Conservation (phyloP, 441 rosid genomes). For the Brassica balearica region DNA sequence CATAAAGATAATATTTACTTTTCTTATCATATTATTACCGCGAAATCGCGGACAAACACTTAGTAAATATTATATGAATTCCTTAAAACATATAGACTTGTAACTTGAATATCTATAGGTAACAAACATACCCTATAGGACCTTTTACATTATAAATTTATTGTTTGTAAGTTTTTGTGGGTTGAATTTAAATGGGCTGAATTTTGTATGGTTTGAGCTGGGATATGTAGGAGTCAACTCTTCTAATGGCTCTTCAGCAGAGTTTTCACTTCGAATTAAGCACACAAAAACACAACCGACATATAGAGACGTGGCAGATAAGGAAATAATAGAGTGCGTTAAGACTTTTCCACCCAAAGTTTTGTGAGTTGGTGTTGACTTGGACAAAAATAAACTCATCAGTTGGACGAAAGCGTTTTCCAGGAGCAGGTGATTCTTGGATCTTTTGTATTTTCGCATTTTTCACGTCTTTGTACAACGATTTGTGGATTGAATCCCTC, state of each 20-base stretch:
- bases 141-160: no score
- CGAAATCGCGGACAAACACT: no score
- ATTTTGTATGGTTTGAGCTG: background rate
- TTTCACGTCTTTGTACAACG: background rate
- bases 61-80: no score
- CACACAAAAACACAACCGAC: background rate
- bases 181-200: background rate
- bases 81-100: no score
- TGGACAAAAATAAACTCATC: background rate
- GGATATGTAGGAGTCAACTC: background rate
- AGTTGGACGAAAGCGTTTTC: background rate
- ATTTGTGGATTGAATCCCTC: background rate
- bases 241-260: background rate
- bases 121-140: no score
- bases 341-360: background rate
- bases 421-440: constrained; percentile 4
- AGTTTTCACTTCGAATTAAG: background rate
- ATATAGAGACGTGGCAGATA: background rate
- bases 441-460: background rate
- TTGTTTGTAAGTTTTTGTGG: background rate
- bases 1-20: no score
- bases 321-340: background rate
- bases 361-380: constrained; percentile 1
- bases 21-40: no score
- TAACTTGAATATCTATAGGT: no score